Base-by-base conservation (phyloP, 2,329 filamentous ascomycete genomes). In the Fonsecaea pedrosoi region DNA sequence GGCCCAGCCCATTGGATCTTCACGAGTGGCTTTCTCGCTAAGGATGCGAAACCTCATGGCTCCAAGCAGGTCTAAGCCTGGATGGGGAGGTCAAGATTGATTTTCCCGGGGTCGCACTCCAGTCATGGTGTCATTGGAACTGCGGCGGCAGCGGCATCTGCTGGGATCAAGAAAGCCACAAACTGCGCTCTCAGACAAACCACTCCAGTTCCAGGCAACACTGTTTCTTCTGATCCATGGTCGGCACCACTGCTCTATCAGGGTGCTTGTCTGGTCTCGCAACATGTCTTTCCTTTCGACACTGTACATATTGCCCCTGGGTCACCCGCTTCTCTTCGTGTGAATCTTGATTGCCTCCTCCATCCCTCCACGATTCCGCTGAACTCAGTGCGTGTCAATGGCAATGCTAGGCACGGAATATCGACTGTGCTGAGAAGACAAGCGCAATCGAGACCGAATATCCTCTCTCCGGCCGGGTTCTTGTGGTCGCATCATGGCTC, bases 401-500 rank as follows among this genome's bases (percentile, higher is more conserved):
- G 18, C 25, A 50, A 30, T 50, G 18, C 18, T 21, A 30, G 45
- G 45, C 45, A 25, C 45, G 10, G 45, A 50, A 50, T 30, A 25
- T 3, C 21, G 3, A 8, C 45, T 13, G 21, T 8, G 1, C 21
- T 50, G 45, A 50, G 45, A 25, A 25, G 25, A 7, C 18, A 8
- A 25, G 21, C 21, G 21, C 45, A 10, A 10, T 25, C 18, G 30
- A 25, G 45, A 50, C 18, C 42, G 18, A 21, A 21, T 25, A 50
- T 30, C 9, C 45, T 50, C 18, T 10, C 12, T 50, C 35, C 18
- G 6, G 18, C 35, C 18, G 6, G 18, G 18, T 56, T 9, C 18
- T 53, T 25, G 15, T 32, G 37, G 35, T 54, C 12, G 9, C 63
- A 45, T 6, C n/a, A 72, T 73, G 69, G 76, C 77, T 72, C 75